Percentiles rank a stretch among this genome's conserved stretches.
Conservation (phyloP, 257 asterid genomes). For the Plectranthus barbatus region DNA sequence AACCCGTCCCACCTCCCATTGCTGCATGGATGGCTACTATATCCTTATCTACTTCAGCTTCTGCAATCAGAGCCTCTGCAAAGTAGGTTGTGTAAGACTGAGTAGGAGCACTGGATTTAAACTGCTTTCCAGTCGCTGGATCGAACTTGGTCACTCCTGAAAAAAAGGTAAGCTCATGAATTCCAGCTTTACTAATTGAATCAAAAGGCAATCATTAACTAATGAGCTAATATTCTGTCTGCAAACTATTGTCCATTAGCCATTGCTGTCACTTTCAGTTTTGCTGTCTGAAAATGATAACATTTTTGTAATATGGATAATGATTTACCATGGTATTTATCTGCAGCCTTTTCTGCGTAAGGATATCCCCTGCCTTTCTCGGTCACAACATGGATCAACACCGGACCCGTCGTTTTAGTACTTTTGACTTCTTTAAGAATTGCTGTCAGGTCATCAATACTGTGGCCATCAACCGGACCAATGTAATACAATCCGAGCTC, state of each 20-base stretch:
- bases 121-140: constrained; percentile 92
- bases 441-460: constrained; percentile 65
- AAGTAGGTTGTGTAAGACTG: constrained; percentile 89
- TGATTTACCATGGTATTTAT: constrained; percentile 78
- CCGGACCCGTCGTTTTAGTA: constrained; percentile 81
- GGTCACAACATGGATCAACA: constrained; percentile 83
- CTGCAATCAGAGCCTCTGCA: constrained; percentile 88
- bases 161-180: constrained; percentile 10
- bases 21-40: constrained; percentile 92
- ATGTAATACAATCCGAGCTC: constrained; percentile 93
- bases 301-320: not conserved
- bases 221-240: not conserved
- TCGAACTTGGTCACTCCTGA: constrained; percentile 85
- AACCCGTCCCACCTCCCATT: constrained; percentile 96
- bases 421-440: constrained; percentile 87
- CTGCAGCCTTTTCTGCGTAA: constrained; percentile 88
- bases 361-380: constrained; percentile 99
- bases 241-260: not conserved
- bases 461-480: constrained; percentile 97
- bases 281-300: too few relatives aligned
- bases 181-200: not conserved
- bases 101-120: constrained; percentile 63
- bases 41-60: constrained; percentile 85
- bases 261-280: too few relatives aligned
- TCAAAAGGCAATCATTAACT: not conserved